Base-by-base conservation (phyloP, 139 green algal species). In the Ettlia oleoabundans region DNA sequence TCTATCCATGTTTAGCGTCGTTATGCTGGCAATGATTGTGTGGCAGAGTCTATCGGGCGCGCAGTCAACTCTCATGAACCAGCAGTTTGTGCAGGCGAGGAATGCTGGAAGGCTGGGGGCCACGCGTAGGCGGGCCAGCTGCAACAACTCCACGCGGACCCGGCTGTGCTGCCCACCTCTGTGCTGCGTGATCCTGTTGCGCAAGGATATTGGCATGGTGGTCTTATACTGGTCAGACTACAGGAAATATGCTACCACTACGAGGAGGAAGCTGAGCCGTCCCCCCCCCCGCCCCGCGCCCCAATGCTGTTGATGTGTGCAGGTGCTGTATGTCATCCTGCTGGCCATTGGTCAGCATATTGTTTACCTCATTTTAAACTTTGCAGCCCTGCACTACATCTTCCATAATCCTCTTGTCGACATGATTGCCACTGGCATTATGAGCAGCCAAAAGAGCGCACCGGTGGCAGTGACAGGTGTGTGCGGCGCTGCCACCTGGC, bases 1-100 rank as follows among this genome's bases (percentile, higher is more conserved):
- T 0, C 80, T 96, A 28, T 73, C 47, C 64, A 68, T 96, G 8
- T 84, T 91, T 35, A 87, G 51, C 61, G 92, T 87, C 42, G 64
- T 78, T 76, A 91, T 89, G 75, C 84, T 97, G 4, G 90, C 91
- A 24, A 80, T 92, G 35, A 92, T 97, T 65, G 87, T 97, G 8
- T 97, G 94, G 93, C 92, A 95, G 86, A 94, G 87, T 13, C 82
- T 97, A 6, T 90, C 78, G 65, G 76, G 72, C 5, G 83, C 88
- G 0, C 76, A 78, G 19, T 62, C 88, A n/a, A 75, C 82, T 4
- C 47, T 95, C 43, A 70, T 94, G 15, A 3, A 86, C 10, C 79
- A 88, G 67, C 38, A 81, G 26, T 76, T 88, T 28, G 86, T 69
- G 43, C 67, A 51, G 28, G 47, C 15, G 47, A 15, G 47, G 47